Evolutionary conservation across 805 yeast genomes (phyloP).

Genomic region (Vanderwaltozyma yarrowii): DNA sequence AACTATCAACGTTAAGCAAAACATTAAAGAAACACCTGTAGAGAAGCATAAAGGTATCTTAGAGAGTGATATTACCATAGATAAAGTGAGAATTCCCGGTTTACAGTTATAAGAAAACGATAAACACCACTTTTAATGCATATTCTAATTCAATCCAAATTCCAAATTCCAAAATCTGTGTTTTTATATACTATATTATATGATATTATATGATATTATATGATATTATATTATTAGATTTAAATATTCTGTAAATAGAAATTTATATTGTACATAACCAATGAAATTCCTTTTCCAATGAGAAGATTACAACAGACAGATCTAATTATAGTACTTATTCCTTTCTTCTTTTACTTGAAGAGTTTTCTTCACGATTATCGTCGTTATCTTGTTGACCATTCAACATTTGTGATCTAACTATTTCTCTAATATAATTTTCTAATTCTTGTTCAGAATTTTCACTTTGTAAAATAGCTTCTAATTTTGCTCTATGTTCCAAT

Average conservation of each 20-base stretch:
- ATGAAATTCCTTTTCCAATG: no score
- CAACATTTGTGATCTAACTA: constrained; percentile 48
- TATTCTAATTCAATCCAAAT: no score
- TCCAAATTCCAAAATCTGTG: no score
- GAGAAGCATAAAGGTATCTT: neutral
- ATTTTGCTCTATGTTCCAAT: constrained; percentile 46
- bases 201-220: no score
- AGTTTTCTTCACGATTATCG: constrained; percentile 15
- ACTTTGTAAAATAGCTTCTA: constrained; percentile 65
- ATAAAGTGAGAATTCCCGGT: constrained; percentile 9
- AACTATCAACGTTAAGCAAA: neutral
- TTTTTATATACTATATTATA: no score
- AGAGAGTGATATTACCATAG: constrained; percentile 2
- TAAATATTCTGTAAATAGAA: neutral
- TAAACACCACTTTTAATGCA: no score
- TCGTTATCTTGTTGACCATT: constrained; percentile 6
- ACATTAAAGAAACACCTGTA: neutral
- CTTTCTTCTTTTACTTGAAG: constrained; percentile 31
- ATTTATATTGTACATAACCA: no score
- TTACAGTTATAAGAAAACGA: constrained; percentile 2
- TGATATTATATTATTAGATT: no score
- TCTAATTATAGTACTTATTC: constrained; percentile 4
- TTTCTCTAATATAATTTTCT: constrained; percentile 53
- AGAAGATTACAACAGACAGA: no score
- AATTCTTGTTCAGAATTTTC: constrained; percentile 76